phyloP scores from a whole-genome alignment of 352 stramenopile species.

The Stephanocyclus meneghinianus region DNA sequence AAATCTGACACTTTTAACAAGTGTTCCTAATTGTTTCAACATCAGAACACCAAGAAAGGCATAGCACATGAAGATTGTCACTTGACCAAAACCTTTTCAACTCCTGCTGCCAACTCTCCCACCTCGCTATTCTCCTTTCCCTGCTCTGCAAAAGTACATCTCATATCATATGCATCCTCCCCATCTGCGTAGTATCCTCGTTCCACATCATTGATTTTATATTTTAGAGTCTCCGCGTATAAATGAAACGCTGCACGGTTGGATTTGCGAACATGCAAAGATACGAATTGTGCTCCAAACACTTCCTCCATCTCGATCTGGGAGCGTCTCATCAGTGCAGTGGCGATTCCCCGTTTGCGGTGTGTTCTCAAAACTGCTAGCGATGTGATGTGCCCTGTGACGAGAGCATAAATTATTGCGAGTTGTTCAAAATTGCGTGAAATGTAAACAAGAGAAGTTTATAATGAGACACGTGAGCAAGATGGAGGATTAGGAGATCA shows the following conservation, averaged over 20 bases:
- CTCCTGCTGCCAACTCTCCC: conserved; percentile 1
- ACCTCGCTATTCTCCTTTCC: conserved; percentile 41
- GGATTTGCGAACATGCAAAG: conserved; percentile 97
- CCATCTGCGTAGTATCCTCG: conserved; percentile 99
- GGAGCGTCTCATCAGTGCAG: conserved; percentile 94
- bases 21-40: not conserved
- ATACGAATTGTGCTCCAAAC: conserved; percentile 98
- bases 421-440: conserved; percentile 25
- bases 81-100: conserved; percentile 9
- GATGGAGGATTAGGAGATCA: conserved; percentile 4
- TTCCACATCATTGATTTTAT: conserved; percentile 98
- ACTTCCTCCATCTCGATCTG: conserved; percentile 93
- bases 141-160: conserved; percentile 91
- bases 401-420: no score
- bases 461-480: not conserved
- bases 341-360: conserved; percentile 94
- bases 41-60: not conserved
- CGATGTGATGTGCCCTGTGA: conserved; percentile 97
- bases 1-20: not conserved
- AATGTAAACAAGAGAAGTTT: not conserved
- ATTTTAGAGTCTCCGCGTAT: conserved; percentile 96
- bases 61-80: not conserved
- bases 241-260: conserved; percentile 98
- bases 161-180: conserved; percentile 99
- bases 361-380: conserved; percentile 95